Base-by-base conservation (phyloP, 139 green algal species). In the Limnomonas spitsbergensis region DNA sequence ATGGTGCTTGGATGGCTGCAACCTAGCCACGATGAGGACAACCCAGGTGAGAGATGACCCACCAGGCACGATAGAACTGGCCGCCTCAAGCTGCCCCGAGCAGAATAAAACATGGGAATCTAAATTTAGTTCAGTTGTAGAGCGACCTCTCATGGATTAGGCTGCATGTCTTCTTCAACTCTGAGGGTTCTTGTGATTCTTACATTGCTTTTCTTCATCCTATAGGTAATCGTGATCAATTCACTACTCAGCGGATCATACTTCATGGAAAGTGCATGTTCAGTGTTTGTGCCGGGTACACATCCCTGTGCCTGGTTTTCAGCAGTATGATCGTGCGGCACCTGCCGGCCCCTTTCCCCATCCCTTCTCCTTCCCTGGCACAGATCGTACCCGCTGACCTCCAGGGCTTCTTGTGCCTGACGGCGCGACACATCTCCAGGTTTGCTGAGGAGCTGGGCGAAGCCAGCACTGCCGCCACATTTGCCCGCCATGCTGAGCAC, bases 1-100 rank as follows among this genome's bases (percentile, higher is more conserved):
- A 70, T 95, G 91, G 90, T 88, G 90, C 66, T 79, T 69, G 3
- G 78, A 89, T 56, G 77, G 82, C 6, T 35, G 68, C 39, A 79
- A 53, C n/a, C 69, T 96, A 38, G 32, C 26, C 24, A 91, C 77
- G 32, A 92, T 94, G 7, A 81, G 85, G 7, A 97, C 92, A 40
- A 98, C 94, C 3, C 68, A 85, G 79, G 86, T 88, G 35, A 2
- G 75, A n/a, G 61, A 4, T 74, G 68, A 53, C 6, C 27, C 56
- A 69, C 20, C 9, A n/a, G n/a, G n/a, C n/a, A n/a, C n/a, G n/a
- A n/a, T n/a, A n/a, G n/a, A n/a, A n/a, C n/a, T n/a, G n/a, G n/a
- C n/a, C n/a, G n/a, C n/a, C n/a, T n/a, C n/a, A n/a, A n/a, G n/a
- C n/a, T n/a, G n/a, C n/a, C n/a, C n/a, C n/a, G n/a, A n/a, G n/a